These are phyloP conservation scores for Galeopsis tetrahit DNA, from an alignment of 257 asterid species.

Conservation along the genomic window DNA sequence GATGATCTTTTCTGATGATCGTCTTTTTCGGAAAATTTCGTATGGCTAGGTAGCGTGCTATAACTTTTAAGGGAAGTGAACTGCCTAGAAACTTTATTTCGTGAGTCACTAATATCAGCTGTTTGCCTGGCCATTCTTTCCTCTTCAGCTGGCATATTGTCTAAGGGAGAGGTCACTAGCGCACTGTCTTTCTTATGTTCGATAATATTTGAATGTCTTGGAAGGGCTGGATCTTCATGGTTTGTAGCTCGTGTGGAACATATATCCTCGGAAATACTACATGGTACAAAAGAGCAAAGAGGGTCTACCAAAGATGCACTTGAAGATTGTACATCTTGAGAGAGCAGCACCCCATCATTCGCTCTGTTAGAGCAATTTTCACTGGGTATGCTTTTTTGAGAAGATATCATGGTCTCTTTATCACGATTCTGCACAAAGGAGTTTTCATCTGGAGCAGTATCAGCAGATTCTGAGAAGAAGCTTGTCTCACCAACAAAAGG, in stretches of 20 bases:
- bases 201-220: conserved; percentile 23
- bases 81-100: conserved; percentile 46
- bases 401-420: conserved; percentile 44
- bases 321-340: conserved; percentile 64
- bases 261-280: conserved; percentile 66
- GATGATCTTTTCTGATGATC: conserved; percentile 33
- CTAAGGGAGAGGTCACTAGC: conserved; percentile 36
- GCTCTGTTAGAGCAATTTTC: conserved; percentile 44
- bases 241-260: conserved; percentile 44
- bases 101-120: conserved; percentile 40
- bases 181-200: conserved; percentile 39
- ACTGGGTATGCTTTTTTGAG: conserved; percentile 60
- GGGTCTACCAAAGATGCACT: conserved; percentile 58
- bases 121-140: conserved; percentile 36
- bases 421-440: conserved; percentile 57
- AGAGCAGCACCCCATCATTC: conserved; percentile 42
- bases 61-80: conserved; percentile 54
- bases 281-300: conserved; percentile 83
- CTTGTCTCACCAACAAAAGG: conserved; percentile 74
- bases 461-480: conserved; percentile 78
- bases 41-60: conserved; percentile 44
- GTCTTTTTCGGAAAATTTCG: conserved; percentile 35
- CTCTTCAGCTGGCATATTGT: conserved; percentile 36
- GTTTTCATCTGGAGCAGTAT: conserved; percentile 62
- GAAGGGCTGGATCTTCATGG: conserved; percentile 34